phyloP scores from a whole-genome alignment of 2,329 filamentous ascomycete genomes.

The Epichloe coenophiala region DNA sequence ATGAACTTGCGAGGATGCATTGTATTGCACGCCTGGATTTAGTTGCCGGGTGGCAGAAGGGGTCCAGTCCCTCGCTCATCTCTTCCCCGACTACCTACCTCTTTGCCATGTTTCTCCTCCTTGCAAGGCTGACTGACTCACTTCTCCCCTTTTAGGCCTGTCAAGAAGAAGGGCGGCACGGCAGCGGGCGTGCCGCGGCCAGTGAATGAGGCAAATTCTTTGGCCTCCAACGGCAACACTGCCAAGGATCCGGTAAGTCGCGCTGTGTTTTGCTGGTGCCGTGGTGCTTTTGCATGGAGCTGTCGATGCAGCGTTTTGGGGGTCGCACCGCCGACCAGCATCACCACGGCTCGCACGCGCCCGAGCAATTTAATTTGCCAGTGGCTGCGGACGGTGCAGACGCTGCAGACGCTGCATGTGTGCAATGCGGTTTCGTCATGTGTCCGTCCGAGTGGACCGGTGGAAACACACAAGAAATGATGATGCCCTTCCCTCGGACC shows the following conservation, averaged over 20 bases:
- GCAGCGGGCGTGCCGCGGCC: conserved; percentile 54
- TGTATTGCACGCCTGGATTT: neutral
- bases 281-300: neutral
- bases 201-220: conserved; percentile 50
- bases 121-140: neutral
- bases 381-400: neutral
- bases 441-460: neutral
- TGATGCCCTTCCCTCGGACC: neutral
- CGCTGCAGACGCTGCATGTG: neutral
- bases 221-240: conserved; percentile 39
- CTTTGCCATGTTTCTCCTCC: neutral
- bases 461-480: neutral
- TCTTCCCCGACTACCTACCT: neutral
- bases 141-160: conserved; percentile 38
- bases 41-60: neutral
- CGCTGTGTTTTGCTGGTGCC: neutral
- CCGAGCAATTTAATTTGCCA: neutral
- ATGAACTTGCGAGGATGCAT: neutral
- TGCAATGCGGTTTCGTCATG: conserved; percentile 2
- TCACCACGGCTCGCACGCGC: neutral
- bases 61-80: neutral
- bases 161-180: conserved; percentile 58
- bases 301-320: too few species aligned
- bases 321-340: neutral
- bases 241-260: conserved; percentile 39